Conservation (phyloP, 305 asterid species). For the Fraxinus ornus region DNA sequence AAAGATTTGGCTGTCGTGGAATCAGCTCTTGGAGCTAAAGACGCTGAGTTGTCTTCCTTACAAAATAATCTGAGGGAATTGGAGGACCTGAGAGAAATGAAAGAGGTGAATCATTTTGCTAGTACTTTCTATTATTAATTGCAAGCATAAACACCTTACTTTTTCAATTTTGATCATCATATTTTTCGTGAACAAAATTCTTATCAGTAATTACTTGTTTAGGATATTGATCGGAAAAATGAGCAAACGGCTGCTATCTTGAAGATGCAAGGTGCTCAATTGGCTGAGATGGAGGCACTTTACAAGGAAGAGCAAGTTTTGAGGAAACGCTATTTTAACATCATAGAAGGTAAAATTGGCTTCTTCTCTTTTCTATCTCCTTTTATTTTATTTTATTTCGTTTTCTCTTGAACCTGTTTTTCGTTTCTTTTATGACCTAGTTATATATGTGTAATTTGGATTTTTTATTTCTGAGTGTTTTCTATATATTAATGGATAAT, state of each 20-base stretch:
- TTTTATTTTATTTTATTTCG: not conserved
- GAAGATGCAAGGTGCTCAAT: conserved; percentile 93
- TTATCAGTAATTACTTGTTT: conserved; percentile 20
- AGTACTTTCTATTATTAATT: conserved; percentile 16
- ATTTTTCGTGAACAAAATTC: conserved; percentile 8
- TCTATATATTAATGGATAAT: conserved; percentile 18
- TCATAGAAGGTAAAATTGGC: conserved; percentile 68
- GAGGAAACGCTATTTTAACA: conserved; percentile 83
- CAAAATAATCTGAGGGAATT: conserved; percentile 81
- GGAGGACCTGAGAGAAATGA: conserved; percentile 94
- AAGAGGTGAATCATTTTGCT: conserved; percentile 58
- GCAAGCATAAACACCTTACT: not conserved
- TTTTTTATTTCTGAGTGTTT: not conserved
- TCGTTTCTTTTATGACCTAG: conserved; percentile 5
- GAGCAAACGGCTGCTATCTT: conserved; percentile 93
- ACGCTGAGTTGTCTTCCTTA: conserved; percentile 51
- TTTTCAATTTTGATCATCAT: not conserved
- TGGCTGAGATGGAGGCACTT: conserved; percentile 90
- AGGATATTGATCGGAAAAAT: conserved; percentile 92
- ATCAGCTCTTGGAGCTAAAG: conserved; percentile 61
- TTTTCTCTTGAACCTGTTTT: conserved; percentile 2
- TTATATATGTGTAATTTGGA: not conserved
- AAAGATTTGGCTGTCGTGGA: conserved; percentile 46
- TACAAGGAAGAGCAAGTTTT: conserved; percentile 91
- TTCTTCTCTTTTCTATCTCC: not conserved